Evolutionary conservation across 169 alveolate genomes (phyloP).

Genomic region (Cryptosporidium baileyi): DNA sequence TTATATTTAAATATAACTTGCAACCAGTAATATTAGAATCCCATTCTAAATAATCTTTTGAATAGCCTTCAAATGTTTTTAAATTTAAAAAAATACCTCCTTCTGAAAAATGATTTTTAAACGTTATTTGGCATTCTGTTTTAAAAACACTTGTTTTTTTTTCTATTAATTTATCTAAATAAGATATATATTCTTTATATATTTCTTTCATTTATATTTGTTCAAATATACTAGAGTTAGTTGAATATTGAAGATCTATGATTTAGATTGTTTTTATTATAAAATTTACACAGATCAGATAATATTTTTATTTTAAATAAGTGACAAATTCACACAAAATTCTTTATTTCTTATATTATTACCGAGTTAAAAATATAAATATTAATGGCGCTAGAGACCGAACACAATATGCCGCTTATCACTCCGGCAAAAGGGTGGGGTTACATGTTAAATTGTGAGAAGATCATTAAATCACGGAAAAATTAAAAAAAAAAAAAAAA

Average conservation of each 20-base stretch:
- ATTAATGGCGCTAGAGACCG: slow-evolving; percentile 18
- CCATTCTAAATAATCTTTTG: slow-evolving; percentile 68
- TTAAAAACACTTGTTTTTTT: not conserved
- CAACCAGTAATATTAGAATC: slow-evolving; percentile 44
- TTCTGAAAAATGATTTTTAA: slow-evolving; percentile 2
- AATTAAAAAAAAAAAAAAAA: slow-evolving; percentile 25
- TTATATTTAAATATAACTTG: not conserved
- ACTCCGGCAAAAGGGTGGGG: slow-evolving; percentile 37
- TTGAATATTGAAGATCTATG: not conserved
- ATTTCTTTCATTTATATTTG: not conserved
- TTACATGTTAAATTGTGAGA: slow-evolving; percentile 65
- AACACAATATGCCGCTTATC: slow-evolving; percentile 13
- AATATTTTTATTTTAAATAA: not conserved
- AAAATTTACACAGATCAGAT: not conserved
- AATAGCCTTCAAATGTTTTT: slow-evolving; percentile 75
- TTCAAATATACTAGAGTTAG: not conserved
- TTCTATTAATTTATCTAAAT: not conserved
- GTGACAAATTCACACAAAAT: not conserved
- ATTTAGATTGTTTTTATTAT: not conserved
- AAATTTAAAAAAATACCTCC: slow-evolving; percentile 80
- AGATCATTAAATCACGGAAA: not conserved
- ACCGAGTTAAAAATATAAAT: not conserved
- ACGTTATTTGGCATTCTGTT: slow-evolving; percentile 51
- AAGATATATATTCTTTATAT: slow-evolving; percentile 8
- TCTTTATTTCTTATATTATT: not conserved